Base-by-base conservation (phyloP, 345 rosid genomes). In the Trapa incisa region DNA sequence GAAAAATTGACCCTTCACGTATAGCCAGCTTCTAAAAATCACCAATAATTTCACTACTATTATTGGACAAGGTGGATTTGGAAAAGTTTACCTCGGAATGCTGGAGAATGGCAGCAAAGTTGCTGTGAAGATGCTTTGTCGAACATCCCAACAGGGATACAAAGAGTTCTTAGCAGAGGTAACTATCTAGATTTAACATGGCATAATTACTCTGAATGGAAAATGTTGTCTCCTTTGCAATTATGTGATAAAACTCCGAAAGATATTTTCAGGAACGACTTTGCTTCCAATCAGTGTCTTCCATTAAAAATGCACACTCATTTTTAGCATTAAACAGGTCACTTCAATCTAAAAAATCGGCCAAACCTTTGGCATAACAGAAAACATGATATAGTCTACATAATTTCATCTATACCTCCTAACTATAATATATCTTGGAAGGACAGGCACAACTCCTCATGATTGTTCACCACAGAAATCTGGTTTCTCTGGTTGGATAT, bases 401-500 rank as follows among this genome's bases (percentile, higher is more conserved):
- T 15, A 36, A 36, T 38, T 35, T 15, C 0, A 13, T 64, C 2
- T 6, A 64, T 7, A 14, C 13, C 41, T 64, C 10, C 6, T 22
- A 0, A n/a, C 38, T 2, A 22, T 35, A 22, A 1, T 65, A 29
- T 65, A 11, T 65, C 4, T 22, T 5, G 10, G 11, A 58, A 47
- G 7, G 15, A 81, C 67, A 83, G 85, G 93, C 80, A 15, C 69
- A 75, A 65, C 85, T 82, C 67, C 79, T 87, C 12, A 67, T 81
- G 52, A 78, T 80, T 76, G 87, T 84, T 72, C 90, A 87, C 52
- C 91, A 88, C 37, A 80, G 73, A 56, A 82, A 86, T 47, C 73
- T 88, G 70, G 80, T 79, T n/a, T 72, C 83, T 38, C 76, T 84
- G 33, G 75, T 75, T 38, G 91, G 89, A 13, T 86, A 84, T 52